Base-by-base conservation (phyloP, 2,329 filamentous ascomycete species). In the Xylaria arbuscula region DNA sequence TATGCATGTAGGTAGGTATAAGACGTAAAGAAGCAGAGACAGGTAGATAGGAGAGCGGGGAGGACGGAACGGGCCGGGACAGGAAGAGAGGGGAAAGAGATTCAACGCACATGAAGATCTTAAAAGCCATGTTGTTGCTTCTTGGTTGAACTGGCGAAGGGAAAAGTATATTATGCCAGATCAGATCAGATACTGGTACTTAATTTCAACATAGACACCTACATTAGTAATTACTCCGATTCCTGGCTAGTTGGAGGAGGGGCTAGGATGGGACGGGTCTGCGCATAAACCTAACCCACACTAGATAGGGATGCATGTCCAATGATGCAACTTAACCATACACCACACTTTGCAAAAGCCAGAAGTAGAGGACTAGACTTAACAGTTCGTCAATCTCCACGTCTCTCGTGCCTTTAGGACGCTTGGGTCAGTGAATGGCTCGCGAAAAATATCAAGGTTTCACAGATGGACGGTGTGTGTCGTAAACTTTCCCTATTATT, bases 51-150 rank as follows among this genome's bases (percentile, higher is more conserved):
- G 36, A 38, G 13, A 38, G 36, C 36, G 36, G 28, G 28, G 28
- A 28, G 28, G 28, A 28, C 28, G 28, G 28, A 28, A 28, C 28
- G 28, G 28, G 28, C 28, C 28, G 28, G 28, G 28, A 28, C 28
- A 36, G 36, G 28, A 40, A 45, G 24, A 8, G 40, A 10, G 40
- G 22, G 22, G 17, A 24, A 15, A 36, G 50, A 13, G 22, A 47
- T 11, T 42, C 64, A 32, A 64, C 55, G 2, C 8, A 70, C 69
- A 70, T n/a, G 34, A 70, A 69, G 17, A 70, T 67, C 57, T 69
- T 69, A n/a, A 69, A 67, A 34, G 60, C 50, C 67, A 69, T 69
- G 19, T 19, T n/a, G 38, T n/a, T 24, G 7, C n/a, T 56, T 28
- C 4, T 24, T n/a, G 2, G 10, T 28, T 7, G 10, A 40, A 22